Conservation (phyloP, 345 rosid genomes). For the Ceriops zippeliana region DNA sequence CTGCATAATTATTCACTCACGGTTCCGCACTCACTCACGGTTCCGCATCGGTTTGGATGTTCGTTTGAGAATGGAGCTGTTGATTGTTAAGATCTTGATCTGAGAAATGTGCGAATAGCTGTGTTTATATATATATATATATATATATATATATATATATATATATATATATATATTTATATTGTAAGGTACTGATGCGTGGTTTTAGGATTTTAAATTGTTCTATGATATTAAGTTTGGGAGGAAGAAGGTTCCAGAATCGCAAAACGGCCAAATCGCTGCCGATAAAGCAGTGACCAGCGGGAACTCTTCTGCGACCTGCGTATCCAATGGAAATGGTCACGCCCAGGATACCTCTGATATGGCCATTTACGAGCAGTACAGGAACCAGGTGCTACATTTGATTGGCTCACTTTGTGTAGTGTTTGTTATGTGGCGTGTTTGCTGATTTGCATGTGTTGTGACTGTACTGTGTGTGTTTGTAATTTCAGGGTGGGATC, state of each 20-base stretch:
- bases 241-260: conserved; percentile 58
- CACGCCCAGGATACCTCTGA: conserved; percentile 47
- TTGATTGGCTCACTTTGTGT: neutral
- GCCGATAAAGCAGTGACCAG: conserved; percentile 34
- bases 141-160: conserved; percentile 26
- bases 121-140: neutral
- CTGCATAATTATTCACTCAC: too few relatives aligned
- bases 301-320: conserved; percentile 26
- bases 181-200: conserved; percentile 33
- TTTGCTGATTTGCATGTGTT: neutral
- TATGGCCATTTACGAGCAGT: conserved; percentile 70
- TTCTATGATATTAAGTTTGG: conserved; percentile 90
- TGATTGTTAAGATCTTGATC: neutral
- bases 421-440: neutral
- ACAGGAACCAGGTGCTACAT: conserved; percentile 47
- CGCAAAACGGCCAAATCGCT: conserved; percentile 32
- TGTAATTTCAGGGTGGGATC: conserved; percentile 41
- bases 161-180: conserved; percentile 26
- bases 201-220: conserved; percentile 64
- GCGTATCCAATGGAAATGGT: conserved; percentile 39
- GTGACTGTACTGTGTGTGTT: conserved; percentile 2
- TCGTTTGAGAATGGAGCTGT: too few relatives aligned
- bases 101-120: neutral
- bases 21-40: too few relatives aligned
- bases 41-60: too few relatives aligned